These are phyloP conservation scores for Kingdonia uniflora DNA, from an alignment of 164 flowering plant species.

Conservation along the genomic window DNA sequence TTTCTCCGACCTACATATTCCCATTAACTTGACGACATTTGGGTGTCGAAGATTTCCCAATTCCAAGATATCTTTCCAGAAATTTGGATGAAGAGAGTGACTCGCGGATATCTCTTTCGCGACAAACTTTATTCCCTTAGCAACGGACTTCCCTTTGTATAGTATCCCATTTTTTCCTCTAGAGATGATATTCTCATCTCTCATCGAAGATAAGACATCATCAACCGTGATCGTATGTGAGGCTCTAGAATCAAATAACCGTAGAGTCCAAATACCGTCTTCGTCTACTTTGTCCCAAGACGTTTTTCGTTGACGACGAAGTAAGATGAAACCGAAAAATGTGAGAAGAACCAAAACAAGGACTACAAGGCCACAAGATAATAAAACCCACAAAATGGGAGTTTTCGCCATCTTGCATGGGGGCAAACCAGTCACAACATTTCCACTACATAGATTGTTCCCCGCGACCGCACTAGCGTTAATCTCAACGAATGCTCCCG, in stretches of 20 bases:
- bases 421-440: slow-evolving; percentile 35
- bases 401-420: slow-evolving; percentile 34
- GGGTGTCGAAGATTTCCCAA: slow-evolving; percentile 41
- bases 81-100: slow-evolving; percentile 15
- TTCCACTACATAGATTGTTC: slow-evolving; percentile 57
- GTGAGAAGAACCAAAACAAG: slow-evolving; percentile 15
- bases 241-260: slow-evolving; percentile 31
- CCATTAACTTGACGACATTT: slow-evolving; percentile 41
- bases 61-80: slow-evolving; percentile 29
- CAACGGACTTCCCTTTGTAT: slow-evolving; percentile 29
- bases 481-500: slow-evolving; percentile 63
- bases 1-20: slow-evolving; percentile 37
- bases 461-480: slow-evolving; percentile 55
- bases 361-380: slow-evolving; percentile 20
- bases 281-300: slow-evolving; percentile 33
- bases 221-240: slow-evolving; percentile 31
- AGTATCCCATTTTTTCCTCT: slow-evolving; percentile 23
- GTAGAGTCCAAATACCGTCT: slow-evolving; percentile 48
- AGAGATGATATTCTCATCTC: slow-evolving; percentile 28
- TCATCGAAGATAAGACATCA: slow-evolving; percentile 29
- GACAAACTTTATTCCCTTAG: slow-evolving; percentile 21
- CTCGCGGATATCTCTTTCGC: slow-evolving; percentile 28
- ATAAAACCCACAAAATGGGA: slow-evolving; percentile 31
- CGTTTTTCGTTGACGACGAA: slow-evolving; percentile 16
- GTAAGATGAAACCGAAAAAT: slow-evolving; percentile 4